A percentile compares a stretch with the other conserved stretches of the same genome.
Evolutionary conservation across 257 asterid species (phyloP).

Genomic region (Solanum chilense): DNA sequence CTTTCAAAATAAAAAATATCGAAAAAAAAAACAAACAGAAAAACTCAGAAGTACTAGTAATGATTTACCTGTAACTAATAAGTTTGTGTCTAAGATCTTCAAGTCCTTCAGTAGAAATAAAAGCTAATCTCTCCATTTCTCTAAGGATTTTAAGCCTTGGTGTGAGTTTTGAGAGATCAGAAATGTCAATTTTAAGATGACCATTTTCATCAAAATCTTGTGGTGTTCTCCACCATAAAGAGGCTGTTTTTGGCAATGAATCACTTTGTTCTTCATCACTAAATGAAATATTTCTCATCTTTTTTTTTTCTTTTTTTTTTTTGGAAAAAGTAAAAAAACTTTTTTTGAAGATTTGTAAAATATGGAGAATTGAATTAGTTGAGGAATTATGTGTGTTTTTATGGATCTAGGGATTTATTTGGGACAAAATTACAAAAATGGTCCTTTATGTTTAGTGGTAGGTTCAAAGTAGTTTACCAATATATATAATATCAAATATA

Average conservation of each 20-base stretch:
- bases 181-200: constrained; percentile 29
- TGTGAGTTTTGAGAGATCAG: constrained; percentile 30
- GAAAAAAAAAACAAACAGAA: too few relatives aligned
- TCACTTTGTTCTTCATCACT: constrained; percentile 41
- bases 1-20: too few relatives aligned
- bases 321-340: too few relatives aligned
- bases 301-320: not conserved
- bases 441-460: not conserved
- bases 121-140: constrained; percentile 65
- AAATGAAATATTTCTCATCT: constrained; percentile 26
- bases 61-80: constrained; percentile 9
- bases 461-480: not conserved
- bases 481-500: not conserved
- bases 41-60: too few relatives aligned
- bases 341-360: not conserved
- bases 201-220: constrained; percentile 51
- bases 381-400: not conserved
- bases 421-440: not conserved
- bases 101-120: constrained; percentile 42
- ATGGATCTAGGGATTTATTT: not conserved
- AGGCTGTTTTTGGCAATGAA: constrained; percentile 11
- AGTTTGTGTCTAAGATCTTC: constrained; percentile 47
- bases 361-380: not conserved
- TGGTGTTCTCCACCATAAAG: constrained; percentile 47
- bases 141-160: constrained; percentile 42